Conservation (phyloP, 2,329 filamentous ascomycete genomes). For the Paecilomyces sp. region DNA sequence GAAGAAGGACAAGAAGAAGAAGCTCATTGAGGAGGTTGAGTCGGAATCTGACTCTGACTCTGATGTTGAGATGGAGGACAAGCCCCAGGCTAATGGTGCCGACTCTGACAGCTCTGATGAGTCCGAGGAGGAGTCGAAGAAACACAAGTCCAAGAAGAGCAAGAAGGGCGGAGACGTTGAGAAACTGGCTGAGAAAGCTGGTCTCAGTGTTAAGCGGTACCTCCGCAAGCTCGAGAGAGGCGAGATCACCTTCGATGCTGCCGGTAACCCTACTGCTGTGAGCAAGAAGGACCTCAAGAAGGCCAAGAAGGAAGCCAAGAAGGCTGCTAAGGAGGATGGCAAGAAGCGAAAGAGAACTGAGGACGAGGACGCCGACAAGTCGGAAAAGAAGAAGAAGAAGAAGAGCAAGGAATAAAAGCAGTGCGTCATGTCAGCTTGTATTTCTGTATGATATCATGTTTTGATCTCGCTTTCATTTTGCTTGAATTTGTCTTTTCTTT, state of each 20-base stretch:
- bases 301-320: slow-evolving; percentile 56
- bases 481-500: slow-evolving; percentile 19
- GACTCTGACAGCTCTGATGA: slow-evolving; percentile 21
- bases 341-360: slow-evolving; percentile 65
- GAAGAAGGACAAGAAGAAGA: slow-evolving; percentile 39
- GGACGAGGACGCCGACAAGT: slow-evolving; percentile 50
- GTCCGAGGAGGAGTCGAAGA: slow-evolving; percentile 23
- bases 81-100: slow-evolving; percentile 11
- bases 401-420: slow-evolving; percentile 48
- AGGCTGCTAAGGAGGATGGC: slow-evolving; percentile 48
- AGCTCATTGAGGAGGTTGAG: slow-evolving; percentile 39
- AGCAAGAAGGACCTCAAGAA: slow-evolving; percentile 76
- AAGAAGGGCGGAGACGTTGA: slow-evolving; percentile 44
- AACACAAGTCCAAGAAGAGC: slow-evolving; percentile 35
- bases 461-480: slow-evolving; percentile 21
- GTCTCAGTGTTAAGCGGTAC: slow-evolving; percentile 68
- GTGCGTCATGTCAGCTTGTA: slow-evolving; percentile 15
- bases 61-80: slow-evolving; percentile 38
- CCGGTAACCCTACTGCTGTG: slow-evolving; percentile 59
- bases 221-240: slow-evolving; percentile 71
- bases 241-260: slow-evolving; percentile 59
- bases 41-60: slow-evolving; percentile 9
- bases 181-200: slow-evolving; percentile 58
- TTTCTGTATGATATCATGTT: slow-evolving; percentile 38
- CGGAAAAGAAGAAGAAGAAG: slow-evolving; percentile 48